Evolutionary conservation across 2,329 filamentous ascomycete genomes (phyloP).

Genomic region (Botrytis galanthina): DNA sequence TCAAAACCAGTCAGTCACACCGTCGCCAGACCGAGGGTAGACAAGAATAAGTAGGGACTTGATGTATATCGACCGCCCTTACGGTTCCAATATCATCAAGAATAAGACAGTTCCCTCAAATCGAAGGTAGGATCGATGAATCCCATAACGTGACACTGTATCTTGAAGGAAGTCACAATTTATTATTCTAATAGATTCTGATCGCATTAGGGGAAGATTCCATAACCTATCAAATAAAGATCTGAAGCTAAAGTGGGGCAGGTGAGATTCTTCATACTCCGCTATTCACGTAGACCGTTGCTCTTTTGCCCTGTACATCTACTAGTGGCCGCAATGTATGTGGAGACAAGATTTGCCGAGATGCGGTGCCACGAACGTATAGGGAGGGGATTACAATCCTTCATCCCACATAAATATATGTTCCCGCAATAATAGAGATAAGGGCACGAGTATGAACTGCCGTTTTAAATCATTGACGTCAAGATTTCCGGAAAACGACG

Average conservation of each 20-base stretch:
- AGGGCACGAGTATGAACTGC: neutral
- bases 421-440: neutral
- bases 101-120: constrained; percentile 9
- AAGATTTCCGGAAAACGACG: neutral
- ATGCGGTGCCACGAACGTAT: neutral
- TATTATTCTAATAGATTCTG: neutral
- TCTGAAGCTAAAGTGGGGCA: neutral
- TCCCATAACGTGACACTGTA: neutral
- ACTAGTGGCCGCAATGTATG: neutral
- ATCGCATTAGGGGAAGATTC: neutral
- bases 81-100: constrained; percentile 24
- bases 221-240: neutral
- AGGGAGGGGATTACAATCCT: neutral
- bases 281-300: neutral
- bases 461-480: neutral
- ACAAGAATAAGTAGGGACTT: constrained; percentile 23
- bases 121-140: neutral
- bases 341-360: neutral
- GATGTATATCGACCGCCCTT: constrained; percentile 23
- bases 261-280: neutral
- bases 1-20: constrained; percentile 26
- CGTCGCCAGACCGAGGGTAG: constrained; percentile 23
- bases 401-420: neutral
- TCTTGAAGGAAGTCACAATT: neutral
- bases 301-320: neutral